Base-by-base conservation (phyloP, 2,329 filamentous ascomycete species). In the Elsinoe perseae region DNA sequence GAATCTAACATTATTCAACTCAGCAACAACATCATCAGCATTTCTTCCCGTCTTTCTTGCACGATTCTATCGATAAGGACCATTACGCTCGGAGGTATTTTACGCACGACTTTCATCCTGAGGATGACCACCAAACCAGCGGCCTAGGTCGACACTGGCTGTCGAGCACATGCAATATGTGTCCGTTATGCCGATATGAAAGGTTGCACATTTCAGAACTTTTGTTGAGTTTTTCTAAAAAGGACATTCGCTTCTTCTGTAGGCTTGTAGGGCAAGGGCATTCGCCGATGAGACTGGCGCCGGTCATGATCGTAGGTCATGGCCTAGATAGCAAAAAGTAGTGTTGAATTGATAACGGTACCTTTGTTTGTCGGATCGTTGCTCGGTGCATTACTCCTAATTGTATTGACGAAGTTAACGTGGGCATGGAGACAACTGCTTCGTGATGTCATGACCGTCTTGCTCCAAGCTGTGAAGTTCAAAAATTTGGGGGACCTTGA, bases 371-470 rank as follows among this genome's bases (percentile, higher is more conserved):
- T n/a, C n/a, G n/a, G n/a, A n/a, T n/a, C n/a, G n/a, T n/a, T n/a
- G n/a, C n/a, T n/a, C n/a, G n/a, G n/a, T n/a, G n/a, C n/a, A n/a
- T n/a, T n/a, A n/a, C n/a, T n/a, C n/a, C n/a, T n/a, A n/a, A n/a
- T n/a, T n/a, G n/a, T n/a, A n/a, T n/a, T n/a, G n/a, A 10, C 10
- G 9, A 4, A 4, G 12, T 46, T 9, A 12, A 18, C 9, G 21
- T n/a, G 43, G 50, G 38, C 6, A 28, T 28, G 25, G 40, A 23
- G 40, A 43, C 18, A 43, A 46, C 9, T 56, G 42, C 23, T 38
- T 56, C 38, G 53, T 56, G 53, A 56, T 56, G 53, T 56, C 53
- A 56, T 56, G 53, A 52, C 30, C 53, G 25, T 54, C 43, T 54
- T 21, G 20, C 28, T 20, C 30, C 7, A 20, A 54, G 34, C 32